Conservation (phyloP, 1,284 basidiomycete genomes). For the Sporisorium reilianum region DNA sequence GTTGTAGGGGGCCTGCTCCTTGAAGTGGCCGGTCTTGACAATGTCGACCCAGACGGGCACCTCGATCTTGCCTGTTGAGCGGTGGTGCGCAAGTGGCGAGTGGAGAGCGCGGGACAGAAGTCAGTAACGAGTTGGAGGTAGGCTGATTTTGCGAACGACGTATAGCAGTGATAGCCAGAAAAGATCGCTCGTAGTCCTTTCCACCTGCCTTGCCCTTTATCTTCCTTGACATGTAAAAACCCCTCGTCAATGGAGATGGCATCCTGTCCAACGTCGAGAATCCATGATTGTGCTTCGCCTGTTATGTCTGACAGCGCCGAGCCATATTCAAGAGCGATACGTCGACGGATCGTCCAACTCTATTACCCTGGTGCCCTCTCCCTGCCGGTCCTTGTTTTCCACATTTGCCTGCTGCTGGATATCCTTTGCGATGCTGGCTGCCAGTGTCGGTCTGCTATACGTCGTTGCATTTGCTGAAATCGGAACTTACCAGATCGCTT, state of each 20-base stretch:
- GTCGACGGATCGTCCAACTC: background rate
- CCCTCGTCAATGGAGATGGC: no score
- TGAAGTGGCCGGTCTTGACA: constrained; percentile 97
- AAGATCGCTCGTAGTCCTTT: no score
- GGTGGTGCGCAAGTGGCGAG: background rate
- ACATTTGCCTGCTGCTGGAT: background rate
- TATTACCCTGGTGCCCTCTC: background rate
- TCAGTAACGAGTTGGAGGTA: background rate
- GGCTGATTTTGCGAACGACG: background rate
- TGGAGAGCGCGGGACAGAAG: background rate
- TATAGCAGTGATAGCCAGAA: constrained; percentile 2
- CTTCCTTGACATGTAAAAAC: no score
- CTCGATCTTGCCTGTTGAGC: constrained; percentile 83
- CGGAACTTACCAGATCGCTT: constrained; percentile 83
- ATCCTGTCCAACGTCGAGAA: no score
- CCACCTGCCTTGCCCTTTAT: no score
- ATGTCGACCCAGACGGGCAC: constrained; percentile 99
- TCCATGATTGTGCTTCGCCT: no score
- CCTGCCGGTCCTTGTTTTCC: background rate
- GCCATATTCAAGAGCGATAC: no score
- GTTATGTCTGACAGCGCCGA: no score
- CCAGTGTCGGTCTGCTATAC: constrained; percentile 13
- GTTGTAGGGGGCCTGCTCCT: constrained; percentile 99
- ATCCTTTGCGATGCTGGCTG: background rate
- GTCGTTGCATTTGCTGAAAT: background rate